These are phyloP conservation scores for Euphrasia arctica DNA, from an alignment of 305 asterid genomes.

Conservation along the genomic window DNA sequence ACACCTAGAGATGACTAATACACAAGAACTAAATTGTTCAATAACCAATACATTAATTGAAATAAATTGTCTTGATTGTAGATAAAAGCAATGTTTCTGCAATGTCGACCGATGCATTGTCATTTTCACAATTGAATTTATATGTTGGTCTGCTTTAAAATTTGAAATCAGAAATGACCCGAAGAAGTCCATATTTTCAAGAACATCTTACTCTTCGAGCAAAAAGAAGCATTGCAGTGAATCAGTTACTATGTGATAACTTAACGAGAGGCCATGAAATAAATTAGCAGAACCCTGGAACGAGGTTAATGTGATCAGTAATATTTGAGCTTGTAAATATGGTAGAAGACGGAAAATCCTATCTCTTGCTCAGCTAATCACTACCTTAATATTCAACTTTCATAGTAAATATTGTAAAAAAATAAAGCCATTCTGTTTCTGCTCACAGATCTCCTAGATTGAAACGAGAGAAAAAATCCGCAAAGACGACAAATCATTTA, in stretches of 20 bases:
- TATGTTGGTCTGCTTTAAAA: background rate
- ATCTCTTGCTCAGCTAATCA: background rate
- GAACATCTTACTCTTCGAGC: background rate
- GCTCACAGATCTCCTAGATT: background rate
- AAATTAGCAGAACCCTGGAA: background rate
- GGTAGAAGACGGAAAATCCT: background rate
- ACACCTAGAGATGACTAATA: background rate
- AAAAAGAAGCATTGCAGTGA: background rate
- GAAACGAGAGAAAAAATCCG: too few species aligned
- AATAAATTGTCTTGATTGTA: background rate
- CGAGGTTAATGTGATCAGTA: background rate
- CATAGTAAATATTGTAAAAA: too few species aligned
- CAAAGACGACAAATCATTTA: too few species aligned
- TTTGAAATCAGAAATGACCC: background rate
- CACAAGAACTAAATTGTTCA: conserved; percentile 1
- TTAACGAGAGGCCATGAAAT: background rate
- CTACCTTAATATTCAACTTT: background rate
- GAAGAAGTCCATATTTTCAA: background rate
- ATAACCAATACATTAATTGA: background rate
- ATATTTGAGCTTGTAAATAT: background rate
- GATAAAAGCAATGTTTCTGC: background rate
- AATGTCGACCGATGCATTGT: background rate
- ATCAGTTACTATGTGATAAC: background rate
- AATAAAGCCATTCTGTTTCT: too few species aligned
- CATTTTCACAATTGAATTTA: background rate